Evolutionary conservation across 2,329 filamentous ascomycete species (phyloP), one percentile per base, ranked within the genome.

Genomic region (Uncinocarpus reesii): DNA sequence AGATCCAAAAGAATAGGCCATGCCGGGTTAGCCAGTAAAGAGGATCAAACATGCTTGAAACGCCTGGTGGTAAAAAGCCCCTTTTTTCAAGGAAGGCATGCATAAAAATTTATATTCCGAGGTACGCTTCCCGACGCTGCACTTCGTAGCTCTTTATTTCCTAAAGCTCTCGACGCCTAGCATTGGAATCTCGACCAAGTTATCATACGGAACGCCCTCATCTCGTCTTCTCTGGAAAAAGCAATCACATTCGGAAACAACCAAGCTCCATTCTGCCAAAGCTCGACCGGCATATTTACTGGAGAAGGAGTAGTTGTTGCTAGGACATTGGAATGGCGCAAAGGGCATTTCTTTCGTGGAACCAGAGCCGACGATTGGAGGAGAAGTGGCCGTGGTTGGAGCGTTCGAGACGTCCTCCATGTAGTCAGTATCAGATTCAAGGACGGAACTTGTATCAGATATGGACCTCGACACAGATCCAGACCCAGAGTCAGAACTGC

Each of bases 231-330:
- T 67, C 48, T 79, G 73, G 55, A 80, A 81, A 65, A 82, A 82
- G 54, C 74, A 78, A 57, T 80, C 75, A 55, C 76, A 81, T 57
- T 83, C 79, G 20, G 72, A 71, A 7, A 80, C 73, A 24, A 81
- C 71, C 42, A 78, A 69, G 2, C 72, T 72, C 79, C 79, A 83
- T 60, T 83, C 79, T 1, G 78, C 78, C 31, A 83, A 69, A 8
- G 79, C 77, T 32, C 79, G 71, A 13, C 79, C 79, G n/a, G 73
- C 72, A 59, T 82, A 82, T 50, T 73, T 74, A 52, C 75, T 76
- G 26, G 63, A 58, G 35, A 61, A 61, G n/a, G 34, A 28, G 23
- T 31, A 37, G 15, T 20, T n/a, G 21, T 16, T 37, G 18, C 29
- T 40, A n/a, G 10, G 29, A 28, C 24, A 21, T 24, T 35, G 38